phyloP scores from a whole-genome alignment of 805 yeast genomes.

The Millerozyma miso region DNA sequence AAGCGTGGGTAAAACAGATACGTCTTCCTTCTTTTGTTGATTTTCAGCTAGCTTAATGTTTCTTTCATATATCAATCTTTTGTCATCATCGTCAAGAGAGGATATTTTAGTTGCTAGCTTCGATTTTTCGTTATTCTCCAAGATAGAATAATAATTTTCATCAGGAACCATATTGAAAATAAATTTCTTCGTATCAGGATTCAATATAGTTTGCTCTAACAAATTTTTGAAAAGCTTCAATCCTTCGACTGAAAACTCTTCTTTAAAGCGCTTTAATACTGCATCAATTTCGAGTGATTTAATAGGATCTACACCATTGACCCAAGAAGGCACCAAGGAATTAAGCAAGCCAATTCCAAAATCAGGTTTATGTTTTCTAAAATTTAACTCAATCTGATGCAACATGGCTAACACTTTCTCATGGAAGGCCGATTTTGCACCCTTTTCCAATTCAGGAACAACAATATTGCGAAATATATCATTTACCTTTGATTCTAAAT shows the following conservation, averaged over 20 bases:
- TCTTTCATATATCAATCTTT: conserved; percentile 50
- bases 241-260: conserved; percentile 52
- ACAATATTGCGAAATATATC: conserved; percentile 43
- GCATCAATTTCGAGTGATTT: conserved; percentile 62
- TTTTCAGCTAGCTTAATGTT: conserved; percentile 57
- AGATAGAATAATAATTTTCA: conserved; percentile 45
- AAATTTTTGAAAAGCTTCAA: conserved; percentile 53
- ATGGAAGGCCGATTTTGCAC: conserved; percentile 19
- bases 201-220: conserved; percentile 49
- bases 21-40: conserved; percentile 68
- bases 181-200: conserved; percentile 49
- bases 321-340: conserved; percentile 80
- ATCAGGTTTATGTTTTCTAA: conserved; percentile 83
- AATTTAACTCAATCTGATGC: conserved; percentile 79
- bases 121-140: conserved; percentile 52
- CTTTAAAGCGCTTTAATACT: conserved; percentile 54
- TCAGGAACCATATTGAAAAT: conserved; percentile 75
- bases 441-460: conserved; percentile 24
- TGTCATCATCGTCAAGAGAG: conserved; percentile 51
- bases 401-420: conserved; percentile 74
- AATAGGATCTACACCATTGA: conserved; percentile 76
- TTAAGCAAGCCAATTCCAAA: conserved; percentile 79
- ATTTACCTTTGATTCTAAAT: conserved; percentile 45
- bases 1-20: conserved; percentile 77
- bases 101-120: conserved; percentile 45